Evolutionary conservation across 1,284 basidiomycete genomes (phyloP), one percentile per base, ranked within the genome.

Genomic region (Puccinia brachypodii): DNA sequence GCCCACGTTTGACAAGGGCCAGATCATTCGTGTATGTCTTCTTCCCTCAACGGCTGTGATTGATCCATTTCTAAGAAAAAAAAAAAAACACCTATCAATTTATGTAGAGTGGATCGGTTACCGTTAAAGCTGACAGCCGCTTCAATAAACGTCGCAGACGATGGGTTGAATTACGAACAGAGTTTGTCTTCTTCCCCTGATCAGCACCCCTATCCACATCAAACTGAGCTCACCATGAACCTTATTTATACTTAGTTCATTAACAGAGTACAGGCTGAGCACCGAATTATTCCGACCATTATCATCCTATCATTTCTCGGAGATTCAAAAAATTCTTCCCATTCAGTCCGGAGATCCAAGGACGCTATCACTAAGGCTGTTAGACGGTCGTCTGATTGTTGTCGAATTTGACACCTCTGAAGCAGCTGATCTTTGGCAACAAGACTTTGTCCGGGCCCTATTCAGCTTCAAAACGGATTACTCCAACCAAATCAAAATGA

Each of bases 401-500:
- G 44, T 85, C 64, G 85, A 86, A 71, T 85, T 86, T 81, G 84
- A 84, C 72, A 86, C 85, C 3, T 77, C 84, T 60, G 85, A 85
- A 64, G 83, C 84, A 66, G 58, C 79, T 7, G 60, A 71, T 78
- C 81, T 25, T 50, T 85, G 74, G 84, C 83, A 75, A 84, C 84
- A 85, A 83, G 84, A 78, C 76, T 83, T 50, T 83, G 85, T 81
- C 19, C 31, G 62, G 13, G 82, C 82, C 83, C 56, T 84, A 83
- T 74, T 84, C 82, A 60, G 84, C 83, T 68, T 83, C 83, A 60
- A 85, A 82, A 79, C 81, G 69, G 50, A 83, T 82, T 25, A 82
- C 77, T 71, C 84, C 83, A 83, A 84, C 83, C 22, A 83, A 83
- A 77, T 83, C 84, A 60, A 84, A 84, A 82, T 84, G 83, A 25